These are phyloP conservation scores for Tuber calosporum DNA, from an alignment of 495 filamentous ascomycete species.

Conservation along the genomic window DNA sequence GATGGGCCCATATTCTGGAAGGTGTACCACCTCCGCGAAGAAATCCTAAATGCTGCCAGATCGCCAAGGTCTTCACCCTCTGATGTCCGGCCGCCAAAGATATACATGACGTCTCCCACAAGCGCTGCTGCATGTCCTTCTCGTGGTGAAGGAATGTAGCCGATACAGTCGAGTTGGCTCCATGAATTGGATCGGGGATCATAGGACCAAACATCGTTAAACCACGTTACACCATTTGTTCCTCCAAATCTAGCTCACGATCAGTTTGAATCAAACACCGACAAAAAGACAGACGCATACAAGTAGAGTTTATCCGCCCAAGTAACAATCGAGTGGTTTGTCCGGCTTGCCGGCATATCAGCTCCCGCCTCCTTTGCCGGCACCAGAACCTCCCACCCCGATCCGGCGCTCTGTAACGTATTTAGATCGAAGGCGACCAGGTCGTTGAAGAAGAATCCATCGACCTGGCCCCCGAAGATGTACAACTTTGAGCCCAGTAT, in stretches of 20 bases:
- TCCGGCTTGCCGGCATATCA: constrained; percentile 79
- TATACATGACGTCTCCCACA: constrained; percentile 97
- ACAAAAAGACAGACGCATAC: constrained; percentile 51
- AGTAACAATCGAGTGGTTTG: constrained; percentile 90
- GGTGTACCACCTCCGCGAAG: constrained; percentile 89
- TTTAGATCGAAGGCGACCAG: constrained; percentile 95
- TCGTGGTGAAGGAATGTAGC: constrained; percentile 85
- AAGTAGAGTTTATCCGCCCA: constrained; percentile 89
- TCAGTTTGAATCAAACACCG: constrained; percentile 30
- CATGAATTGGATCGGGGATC: constrained; percentile 75
- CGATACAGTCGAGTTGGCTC: constrained; percentile 87
- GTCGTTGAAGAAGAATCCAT: constrained; percentile 97
- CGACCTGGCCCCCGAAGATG: constrained; percentile 95
- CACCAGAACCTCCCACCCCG: constrained; percentile 87
- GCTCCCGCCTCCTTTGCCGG: constrained; percentile 62
- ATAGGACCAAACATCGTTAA: constrained; percentile 97
- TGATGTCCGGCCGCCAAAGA: constrained; percentile 94
- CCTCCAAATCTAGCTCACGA: constrained; percentile 69
- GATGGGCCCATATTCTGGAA: constrained; percentile 99
- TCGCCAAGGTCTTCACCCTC: constrained; percentile 88
- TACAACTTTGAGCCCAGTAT: constrained; percentile 94
- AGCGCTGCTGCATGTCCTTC: constrained; percentile 93
- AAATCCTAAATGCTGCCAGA: constrained; percentile 89
- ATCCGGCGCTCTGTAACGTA: constrained; percentile 75
- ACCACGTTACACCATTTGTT: constrained; percentile 90